These are phyloP conservation scores for Fraxinus anomala DNA, from an alignment of 257 asterid genomes.

Conservation along the genomic window DNA sequence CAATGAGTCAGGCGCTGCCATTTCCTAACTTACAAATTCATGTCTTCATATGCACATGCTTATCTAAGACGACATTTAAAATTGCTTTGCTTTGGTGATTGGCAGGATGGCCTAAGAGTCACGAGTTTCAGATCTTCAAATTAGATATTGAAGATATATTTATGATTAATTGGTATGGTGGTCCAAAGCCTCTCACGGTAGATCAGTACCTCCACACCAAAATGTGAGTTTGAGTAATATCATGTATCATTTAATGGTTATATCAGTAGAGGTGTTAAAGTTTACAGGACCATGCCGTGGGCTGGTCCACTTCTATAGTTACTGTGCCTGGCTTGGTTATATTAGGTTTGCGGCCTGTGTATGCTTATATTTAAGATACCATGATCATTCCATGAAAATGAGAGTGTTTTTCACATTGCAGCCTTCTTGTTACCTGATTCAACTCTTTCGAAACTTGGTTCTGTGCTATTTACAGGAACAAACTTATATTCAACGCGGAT, in stretches of 20 bases:
- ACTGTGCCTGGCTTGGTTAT: not conserved
- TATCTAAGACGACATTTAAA: not conserved
- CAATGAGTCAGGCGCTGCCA: not conserved
- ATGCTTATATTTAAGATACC: conserved; percentile 3
- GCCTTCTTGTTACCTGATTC: not conserved
- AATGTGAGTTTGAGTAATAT: conserved; percentile 44
- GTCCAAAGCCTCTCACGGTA: conserved; percentile 89
- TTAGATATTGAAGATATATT: conserved; percentile 72
- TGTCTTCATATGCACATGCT: not conserved
- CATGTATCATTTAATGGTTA: not conserved
- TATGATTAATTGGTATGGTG: conserved; percentile 91
- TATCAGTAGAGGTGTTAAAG: not conserved
- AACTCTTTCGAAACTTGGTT: not conserved
- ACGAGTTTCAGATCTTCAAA: conserved; percentile 72
- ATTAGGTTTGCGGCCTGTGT: not conserved
- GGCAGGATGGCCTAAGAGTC: conserved; percentile 88
- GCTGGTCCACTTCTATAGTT: not conserved
- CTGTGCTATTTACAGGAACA: not conserved
- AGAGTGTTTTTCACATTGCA: conserved; percentile 2
- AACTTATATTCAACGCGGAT: not conserved
- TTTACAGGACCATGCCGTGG: not conserved
- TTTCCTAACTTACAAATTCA: not conserved
- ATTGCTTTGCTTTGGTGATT: not conserved
- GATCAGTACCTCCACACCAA: conserved; percentile 66
- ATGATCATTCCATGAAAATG: conserved; percentile 4